Evolutionary conservation across 768 basidiomycete species (phyloP).

Genomic region (Lactifluus piperatus): DNA sequence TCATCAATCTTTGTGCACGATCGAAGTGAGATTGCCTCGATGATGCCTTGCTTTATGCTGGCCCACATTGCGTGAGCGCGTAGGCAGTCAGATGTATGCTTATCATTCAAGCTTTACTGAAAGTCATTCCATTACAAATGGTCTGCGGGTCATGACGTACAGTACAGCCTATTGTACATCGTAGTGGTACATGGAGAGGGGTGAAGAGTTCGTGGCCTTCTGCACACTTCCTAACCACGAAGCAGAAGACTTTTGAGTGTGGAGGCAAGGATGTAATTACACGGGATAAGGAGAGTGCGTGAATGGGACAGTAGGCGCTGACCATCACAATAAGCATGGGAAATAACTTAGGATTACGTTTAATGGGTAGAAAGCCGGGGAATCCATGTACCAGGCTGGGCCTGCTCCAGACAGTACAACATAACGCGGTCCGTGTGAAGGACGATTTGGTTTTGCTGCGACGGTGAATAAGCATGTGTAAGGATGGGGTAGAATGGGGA

Average conservation of each 20-base stretch:
- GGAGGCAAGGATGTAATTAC: background rate
- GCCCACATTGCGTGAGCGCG: slow-evolving; percentile 1
- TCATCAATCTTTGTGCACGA: slow-evolving; percentile 10
- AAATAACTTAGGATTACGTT: slow-evolving; percentile 9
- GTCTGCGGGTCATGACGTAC: slow-evolving; percentile 15
- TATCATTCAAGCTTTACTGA: background rate
- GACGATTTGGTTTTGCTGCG: slow-evolving; percentile 13
- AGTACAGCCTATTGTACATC: background rate
- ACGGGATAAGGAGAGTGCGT: background rate
- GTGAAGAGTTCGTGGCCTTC: background rate
- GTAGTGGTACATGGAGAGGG: slow-evolving; percentile 9
- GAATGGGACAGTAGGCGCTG: background rate
- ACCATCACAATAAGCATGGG: slow-evolving; percentile 10
- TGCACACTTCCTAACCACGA: slow-evolving; percentile 1
- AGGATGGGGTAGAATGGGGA: background rate
- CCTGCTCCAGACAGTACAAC: slow-evolving; percentile 18
- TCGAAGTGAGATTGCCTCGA: slow-evolving; percentile 10
- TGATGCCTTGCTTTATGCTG: slow-evolving; percentile 6
- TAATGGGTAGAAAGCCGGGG: slow-evolving; percentile 13
- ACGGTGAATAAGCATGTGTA: background rate
- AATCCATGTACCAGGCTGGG: slow-evolving; percentile 14
- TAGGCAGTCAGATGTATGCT: background rate
- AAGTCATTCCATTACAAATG: slow-evolving; percentile 4
- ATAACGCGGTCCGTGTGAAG: slow-evolving; percentile 20
- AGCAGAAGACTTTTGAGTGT: background rate